Evolutionary conservation across 805 yeast species (phyloP), one percentile per base, ranked within the genome.

Genomic region (Monosporozyma unispora): DNA sequence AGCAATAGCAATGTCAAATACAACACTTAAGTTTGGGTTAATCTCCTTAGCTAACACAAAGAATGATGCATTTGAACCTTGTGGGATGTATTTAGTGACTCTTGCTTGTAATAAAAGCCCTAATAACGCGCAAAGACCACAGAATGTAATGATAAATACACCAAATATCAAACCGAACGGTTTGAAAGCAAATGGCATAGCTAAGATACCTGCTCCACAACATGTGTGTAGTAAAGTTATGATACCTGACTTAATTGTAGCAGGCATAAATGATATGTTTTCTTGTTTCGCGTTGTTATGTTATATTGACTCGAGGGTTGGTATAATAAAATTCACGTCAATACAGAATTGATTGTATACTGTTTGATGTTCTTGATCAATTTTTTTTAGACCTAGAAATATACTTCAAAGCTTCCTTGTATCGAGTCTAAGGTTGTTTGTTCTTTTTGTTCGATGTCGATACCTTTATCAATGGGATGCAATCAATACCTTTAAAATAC

Each of bases 1-100:
- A 2, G 86, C 85, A 46, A 82, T 82, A 1, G 87, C 87, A 22
- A 79, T 50, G 61, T 82, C 88, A 63, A 82, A 82, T 2, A 80
- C 62, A 3, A 82, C 78, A 45, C 82, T 76, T 29, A 81, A 64
- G 16, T 76, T 73, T 1, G 86, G 86, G 52, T 79, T 80, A 0
- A 85, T 79, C 38, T 79, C 62, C 49, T 78, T 80, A 29, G 85
- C 74, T 12, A 82, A 62, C 19, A 79, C 72, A 68, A 83, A 84
- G 61, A 82, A 84, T 0, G 87, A 81, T 50, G 77, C 80, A 35
- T 66, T 66, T 11, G 35, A 23, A 12, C 25, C 25, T 2, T 57
- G 59, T 4, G 81, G 75, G 4, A 75, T 81, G 58, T 74, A 81
- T 50, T 68, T 70, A 45, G 83, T 64, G 49, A 81, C 76, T 52